Evolutionary conservation across 2,329 filamentous ascomycete species (phyloP), one percentile per base, ranked within the genome.

Genomic region (Cytospora leucostoma): DNA sequence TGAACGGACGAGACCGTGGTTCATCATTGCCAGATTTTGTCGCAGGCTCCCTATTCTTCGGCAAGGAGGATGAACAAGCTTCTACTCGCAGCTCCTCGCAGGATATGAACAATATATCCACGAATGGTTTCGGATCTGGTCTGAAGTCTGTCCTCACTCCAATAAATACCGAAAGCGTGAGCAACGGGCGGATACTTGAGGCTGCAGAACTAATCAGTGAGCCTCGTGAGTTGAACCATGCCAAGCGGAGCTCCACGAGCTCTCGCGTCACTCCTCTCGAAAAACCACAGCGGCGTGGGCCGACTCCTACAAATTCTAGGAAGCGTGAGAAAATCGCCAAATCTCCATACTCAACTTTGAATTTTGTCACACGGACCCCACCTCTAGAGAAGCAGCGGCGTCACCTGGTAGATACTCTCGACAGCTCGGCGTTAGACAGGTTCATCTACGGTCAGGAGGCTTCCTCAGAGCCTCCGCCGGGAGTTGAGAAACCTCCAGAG

Each of bases 371-470:
- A 57, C 52, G 52, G 17, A 50, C 59, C 19, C 56, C 65, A 13
- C 63, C 54, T 10, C 51, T 63, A 8, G 65, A 66, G 60, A 59
- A 50, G 19, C 63, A 58, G 33, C 65, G 65, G 10, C 62, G 58
- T 19, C 59, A 34, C 17, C 57, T 66, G 19, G 55, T 35, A 11
- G 59, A 60, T 3, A 19, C 35, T 19, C 38, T 35, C 11, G 68
- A 68, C 50, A 34, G 49, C 17, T 61, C 61, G 35, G 50, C 62
- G 1, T 65, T 74, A n/a, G 72, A 74, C 37, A 64, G 62, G 0
- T 65, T 69, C 21, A 66, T 74, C 12, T 74, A 74, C 63, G 58
- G 58, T 27, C 72, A 73, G 63, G 67, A 66, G 8, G 59, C 61
- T 1, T 67, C 69, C 7, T 66, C 67, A 5, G 55, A 66, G 10